Evolutionary conservation across 306 rosid species (phyloP), one percentile per base, ranked within the genome.

Genomic region (Pyrus betulifolia): DNA sequence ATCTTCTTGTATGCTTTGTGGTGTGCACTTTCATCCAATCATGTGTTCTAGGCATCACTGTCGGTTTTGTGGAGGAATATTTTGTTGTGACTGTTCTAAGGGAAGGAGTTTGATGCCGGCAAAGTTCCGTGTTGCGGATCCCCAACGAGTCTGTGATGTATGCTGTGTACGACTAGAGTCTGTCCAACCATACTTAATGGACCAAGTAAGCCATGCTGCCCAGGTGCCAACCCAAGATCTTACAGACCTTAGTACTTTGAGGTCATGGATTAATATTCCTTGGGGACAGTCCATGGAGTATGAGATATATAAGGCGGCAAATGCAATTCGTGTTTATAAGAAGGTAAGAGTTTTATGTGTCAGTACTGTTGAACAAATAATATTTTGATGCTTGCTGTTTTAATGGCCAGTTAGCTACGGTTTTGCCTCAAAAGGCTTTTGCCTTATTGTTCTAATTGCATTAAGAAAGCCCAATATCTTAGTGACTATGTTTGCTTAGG

Each of bases 31-130:
- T 86, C 97, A 92, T 85, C 98, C 99, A 3, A 91, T 96, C 85
- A 89, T 92, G 91, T 89, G 98, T 71, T 87, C 93, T 40, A 79
- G 99, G 77, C 99, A 96, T 87, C 99, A 96, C 78, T 96, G 99
- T 69, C 91, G 99, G 74, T 96, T 92, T 81, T 95, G 99, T 77
- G 98, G 99, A 68, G 99, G 98, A 74, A 89, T 96, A 79, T 96
- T 96, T 82, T 96, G 99, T 70, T 90, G 99, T 30, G 97, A 84
- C 21, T 95, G 99, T 80, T 87, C 97, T 21, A 92, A 81, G 81
- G 99, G 97, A 61, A 79, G 97, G 83, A 90, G 99, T 78, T 84
- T 96, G 84, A 59, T 96, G 88, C 99, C 99, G 2, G 81, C 67
- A 58, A 92, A 92, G 64, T 96, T 92, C 42, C 85, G 92, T 62